Evolutionary conservation across 1,284 basidiomycete genomes (phyloP), one percentile per base, ranked within the genome.

Genomic region (Entoloma clypeatum): DNA sequence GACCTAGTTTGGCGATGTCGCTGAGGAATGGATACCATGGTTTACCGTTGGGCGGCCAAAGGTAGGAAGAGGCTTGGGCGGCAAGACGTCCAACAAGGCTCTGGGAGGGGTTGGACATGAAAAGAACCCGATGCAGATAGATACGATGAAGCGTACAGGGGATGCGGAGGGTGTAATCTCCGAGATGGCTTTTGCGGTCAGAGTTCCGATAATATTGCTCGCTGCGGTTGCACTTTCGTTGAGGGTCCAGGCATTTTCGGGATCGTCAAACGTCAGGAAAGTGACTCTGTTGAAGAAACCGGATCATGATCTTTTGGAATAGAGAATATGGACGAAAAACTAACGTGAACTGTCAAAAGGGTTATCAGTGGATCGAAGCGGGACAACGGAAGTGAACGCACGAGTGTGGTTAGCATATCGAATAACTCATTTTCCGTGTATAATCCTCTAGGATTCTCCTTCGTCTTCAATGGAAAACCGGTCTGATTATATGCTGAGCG

Each of bases 381-480:
- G 18, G 47, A 21, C 13, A 11, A 19, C 16, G 36, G 13, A 43
- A n/a, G 5, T 8, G n/a, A n/a, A 23, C 69, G 53, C 47, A 75
- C 69, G 23, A 74, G 53, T 10, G 60, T 61, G 1, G 63, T 56
- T 39, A 78, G 69, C 67, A 69, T 71, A 16, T 69, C 64, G 48
- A 75, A 79, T 5, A 81, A 51, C 49, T 80, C 72, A 19, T 74
- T 63, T 31, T 74, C 74, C 0, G 74, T 77, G 50, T 72, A 72
- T 14, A 75, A 45, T 0, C 81, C 81, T 2, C 55, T 55, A 2
- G 74, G 72, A 39, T 74, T 76, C 25, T 64, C 61, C 26, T 65
- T 61, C 3, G 75, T 77, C 64, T 85, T 86, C 39, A 85, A 51
- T 3, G 79, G 67, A n/a, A 85, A 59, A 1, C 76, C 78, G 28